Conservation (phyloP, 2,329 filamentous ascomycete species). For the Diaporthe humulicola region DNA sequence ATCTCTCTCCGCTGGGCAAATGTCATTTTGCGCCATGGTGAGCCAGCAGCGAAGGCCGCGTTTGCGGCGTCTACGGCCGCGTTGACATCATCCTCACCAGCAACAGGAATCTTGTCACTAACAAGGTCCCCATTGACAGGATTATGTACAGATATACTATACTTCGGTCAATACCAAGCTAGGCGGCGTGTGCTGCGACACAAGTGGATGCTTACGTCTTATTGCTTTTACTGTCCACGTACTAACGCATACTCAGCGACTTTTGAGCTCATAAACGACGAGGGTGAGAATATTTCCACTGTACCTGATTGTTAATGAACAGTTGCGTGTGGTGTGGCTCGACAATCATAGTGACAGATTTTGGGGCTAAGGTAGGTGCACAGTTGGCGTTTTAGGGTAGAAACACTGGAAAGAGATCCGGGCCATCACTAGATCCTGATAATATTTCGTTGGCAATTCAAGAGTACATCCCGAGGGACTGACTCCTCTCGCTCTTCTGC, state of each 20-base stretch:
- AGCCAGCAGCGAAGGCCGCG: neutral
- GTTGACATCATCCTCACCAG: neutral
- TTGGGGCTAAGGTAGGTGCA: neutral
- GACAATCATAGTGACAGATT: neutral
- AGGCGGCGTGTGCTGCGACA: neutral
- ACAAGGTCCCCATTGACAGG: neutral
- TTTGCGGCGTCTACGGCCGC: neutral
- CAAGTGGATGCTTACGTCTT: neutral
- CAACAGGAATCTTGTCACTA: neutral
- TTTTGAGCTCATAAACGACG: neutral
- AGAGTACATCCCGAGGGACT: neutral
- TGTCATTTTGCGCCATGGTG: neutral
- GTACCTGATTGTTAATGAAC: neutral
- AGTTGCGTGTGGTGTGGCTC: neutral
- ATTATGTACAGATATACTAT: neutral
- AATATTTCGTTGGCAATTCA: neutral
- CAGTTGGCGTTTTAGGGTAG: neutral
- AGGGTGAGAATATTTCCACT: neutral
- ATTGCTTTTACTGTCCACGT: neutral
- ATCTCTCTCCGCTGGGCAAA: neutral
- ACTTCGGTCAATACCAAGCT: neutral
- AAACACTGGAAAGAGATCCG: too few species aligned
- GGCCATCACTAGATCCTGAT: neutral
- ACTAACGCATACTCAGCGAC: neutral
- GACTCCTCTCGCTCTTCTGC: neutral